These are phyloP conservation scores for Euclidium syriacum DNA, from an alignment of 345 rosid genomes.

Conservation along the genomic window DNA sequence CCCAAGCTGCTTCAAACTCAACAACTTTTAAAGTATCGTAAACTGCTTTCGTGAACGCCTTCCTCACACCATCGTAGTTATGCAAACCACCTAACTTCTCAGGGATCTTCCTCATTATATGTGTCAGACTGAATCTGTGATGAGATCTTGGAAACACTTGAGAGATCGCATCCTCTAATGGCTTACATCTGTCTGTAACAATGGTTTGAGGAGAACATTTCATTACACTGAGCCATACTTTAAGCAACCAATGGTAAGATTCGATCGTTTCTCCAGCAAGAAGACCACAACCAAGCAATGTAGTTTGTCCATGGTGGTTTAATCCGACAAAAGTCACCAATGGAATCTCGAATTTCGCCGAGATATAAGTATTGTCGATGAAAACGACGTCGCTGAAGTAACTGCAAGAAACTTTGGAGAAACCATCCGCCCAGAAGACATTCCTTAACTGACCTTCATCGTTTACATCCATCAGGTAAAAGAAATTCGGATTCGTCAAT, in stretches of 20 bases:
- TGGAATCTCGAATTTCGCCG: conserved; percentile 54
- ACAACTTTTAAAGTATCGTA: conserved; percentile 53
- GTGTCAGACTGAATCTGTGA: conserved; percentile 45
- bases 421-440: conserved; percentile 61
- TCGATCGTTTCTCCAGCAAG: conserved; percentile 57
- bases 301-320: conserved; percentile 57
- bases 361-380: conserved; percentile 51
- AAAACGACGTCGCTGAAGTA: conserved; percentile 50
- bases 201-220: conserved; percentile 60
- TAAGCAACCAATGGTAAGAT: conserved; percentile 62
- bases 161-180: conserved; percentile 44
- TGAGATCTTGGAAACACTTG: conserved; percentile 59
- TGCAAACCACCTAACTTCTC: conserved; percentile 50
- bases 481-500: conserved; percentile 56
- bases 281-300: conserved; percentile 64
- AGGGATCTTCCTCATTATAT: conserved; percentile 45
- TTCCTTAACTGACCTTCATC: conserved; percentile 62
- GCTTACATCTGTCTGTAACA: conserved; percentile 54
- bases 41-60: conserved; percentile 41
- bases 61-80: conserved; percentile 53
- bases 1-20: conserved; percentile 74
- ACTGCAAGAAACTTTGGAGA: conserved; percentile 52
- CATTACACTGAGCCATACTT: conserved; percentile 39
- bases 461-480: conserved; percentile 66
- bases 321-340: conserved; percentile 57